phyloP scores from a whole-genome alignment of 192 early-diverging fungal genomes.

The Coemansia sp. region DNA sequence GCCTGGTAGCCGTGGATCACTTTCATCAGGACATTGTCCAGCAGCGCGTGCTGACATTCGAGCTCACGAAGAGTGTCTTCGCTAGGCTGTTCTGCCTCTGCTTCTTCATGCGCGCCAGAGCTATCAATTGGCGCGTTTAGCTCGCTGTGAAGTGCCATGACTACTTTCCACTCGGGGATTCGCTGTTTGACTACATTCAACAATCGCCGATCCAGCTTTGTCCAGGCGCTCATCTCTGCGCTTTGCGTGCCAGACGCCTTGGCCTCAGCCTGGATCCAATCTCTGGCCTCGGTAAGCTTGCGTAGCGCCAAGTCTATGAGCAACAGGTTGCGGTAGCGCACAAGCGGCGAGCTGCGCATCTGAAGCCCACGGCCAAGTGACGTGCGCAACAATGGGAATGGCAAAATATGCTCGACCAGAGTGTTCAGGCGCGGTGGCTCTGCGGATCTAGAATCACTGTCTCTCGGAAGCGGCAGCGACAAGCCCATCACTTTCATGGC shows the following conservation, averaged over 20 bases:
- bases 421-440: constrained; percentile 36
- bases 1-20: constrained; percentile 43
- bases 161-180: constrained; percentile 39
- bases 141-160: constrained; percentile 28
- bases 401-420: constrained; percentile 45
- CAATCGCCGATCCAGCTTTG: constrained; percentile 26
- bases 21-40: constrained; percentile 38
- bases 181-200: constrained; percentile 40
- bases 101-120: neutral
- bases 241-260: neutral
- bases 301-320: constrained; percentile 35
- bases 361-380: constrained; percentile 38
- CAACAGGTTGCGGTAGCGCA: constrained; percentile 45
- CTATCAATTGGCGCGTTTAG: constrained; percentile 4
- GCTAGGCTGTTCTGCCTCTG: neutral
- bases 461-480: constrained; percentile 22
- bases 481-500: constrained; percentile 36
- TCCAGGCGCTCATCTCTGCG: constrained; percentile 17
- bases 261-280: constrained; percentile 24
- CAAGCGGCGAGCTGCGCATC: constrained; percentile 20
- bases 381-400: constrained; percentile 20
- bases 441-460: constrained; percentile 6
- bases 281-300: constrained; percentile 31
- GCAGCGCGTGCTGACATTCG: constrained; percentile 22
- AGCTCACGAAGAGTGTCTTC: constrained; percentile 10